These are phyloP conservation scores for Neurospora africana DNA, from an alignment of 495 filamentous ascomycete species.

Conservation along the genomic window DNA sequence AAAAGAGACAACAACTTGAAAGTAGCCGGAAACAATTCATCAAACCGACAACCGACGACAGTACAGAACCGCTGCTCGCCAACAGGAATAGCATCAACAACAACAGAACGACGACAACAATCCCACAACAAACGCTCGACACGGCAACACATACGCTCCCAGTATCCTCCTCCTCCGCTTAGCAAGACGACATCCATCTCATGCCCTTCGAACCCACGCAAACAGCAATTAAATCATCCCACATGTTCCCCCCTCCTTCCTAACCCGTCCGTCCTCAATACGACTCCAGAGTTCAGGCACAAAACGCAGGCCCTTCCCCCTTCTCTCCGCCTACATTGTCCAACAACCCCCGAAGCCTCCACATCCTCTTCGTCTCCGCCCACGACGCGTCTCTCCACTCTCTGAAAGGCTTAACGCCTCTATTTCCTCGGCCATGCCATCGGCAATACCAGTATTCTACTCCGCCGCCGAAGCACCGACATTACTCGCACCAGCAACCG, in stretches of 20 bases:
- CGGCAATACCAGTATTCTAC: neutral
- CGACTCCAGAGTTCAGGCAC: too few species aligned
- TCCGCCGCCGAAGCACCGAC: neutral
- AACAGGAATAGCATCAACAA: neutral
- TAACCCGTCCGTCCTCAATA: too few species aligned
- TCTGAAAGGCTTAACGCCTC: neutral
- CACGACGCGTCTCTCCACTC: neutral
- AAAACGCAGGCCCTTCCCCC: too few species aligned
- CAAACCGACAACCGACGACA: neutral
- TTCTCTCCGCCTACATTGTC: neutral
- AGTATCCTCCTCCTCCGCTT: neutral
- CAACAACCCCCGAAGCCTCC: neutral
- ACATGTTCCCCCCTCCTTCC: too few species aligned
- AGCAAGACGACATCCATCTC: neutral
- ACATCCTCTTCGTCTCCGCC: neutral
- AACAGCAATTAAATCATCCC: neutral
- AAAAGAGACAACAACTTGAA: neutral
- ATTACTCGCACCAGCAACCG: neutral
- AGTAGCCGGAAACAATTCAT: neutral
- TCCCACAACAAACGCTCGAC: neutral
- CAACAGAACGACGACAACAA: neutral
- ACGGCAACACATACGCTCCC: neutral
- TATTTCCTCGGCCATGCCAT: neutral
- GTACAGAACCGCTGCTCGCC: neutral
- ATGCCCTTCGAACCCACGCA: neutral